Base-by-base conservation (phyloP, 2,329 filamentous ascomycete genomes). In the Exutisphaerella laricina region DNA sequence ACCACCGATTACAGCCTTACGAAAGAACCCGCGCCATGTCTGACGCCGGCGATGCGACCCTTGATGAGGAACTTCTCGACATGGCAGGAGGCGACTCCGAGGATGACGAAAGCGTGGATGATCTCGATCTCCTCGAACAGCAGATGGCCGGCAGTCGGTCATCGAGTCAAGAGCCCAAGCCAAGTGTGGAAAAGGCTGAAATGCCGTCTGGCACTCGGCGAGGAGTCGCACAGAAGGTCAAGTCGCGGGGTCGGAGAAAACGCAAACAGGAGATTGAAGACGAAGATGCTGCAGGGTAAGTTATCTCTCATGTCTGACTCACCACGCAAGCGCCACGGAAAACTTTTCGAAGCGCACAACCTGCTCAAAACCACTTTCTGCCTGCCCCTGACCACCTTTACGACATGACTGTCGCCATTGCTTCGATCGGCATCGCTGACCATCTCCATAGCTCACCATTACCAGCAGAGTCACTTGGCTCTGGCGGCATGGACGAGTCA, bases 51-150 rank as follows among this genome's bases (percentile, higher is more conserved):
- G 69, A 71, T 20, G 16, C 33, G 33, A 35, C 16, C 45, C 78
- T 96, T 55, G 90, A 97, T 63, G 88, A 90, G 58, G 90, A 96
- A 71, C 82, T 97, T 54, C 83, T 97, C 53, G 89, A 87, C 60
- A 81, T 97, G 53, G 92, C 89, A 41, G 92, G 88, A 58, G 88
- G 73, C 57, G 64, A 67, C 44, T 69, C 70, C 47, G 56, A 74
- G 50, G 72, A 75, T 49, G 74, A 77, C 53, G 63, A 67, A 42
- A 45, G 41, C 8, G 39, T 41, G n/a, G 56, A 58, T 21, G 57
- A 61, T 23, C 53, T 55, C 18, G 54, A 58, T 61, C 66, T 50
- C 78, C 79, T 45, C 78, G 60, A 70, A 71, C 66, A 71, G 57
- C 34, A 49, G 37, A 26, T 43, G 26, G 39, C 77, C 64, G 69